Conservation (phyloP, 805 yeast genomes). For the Metschnikowia dekortorum region DNA sequence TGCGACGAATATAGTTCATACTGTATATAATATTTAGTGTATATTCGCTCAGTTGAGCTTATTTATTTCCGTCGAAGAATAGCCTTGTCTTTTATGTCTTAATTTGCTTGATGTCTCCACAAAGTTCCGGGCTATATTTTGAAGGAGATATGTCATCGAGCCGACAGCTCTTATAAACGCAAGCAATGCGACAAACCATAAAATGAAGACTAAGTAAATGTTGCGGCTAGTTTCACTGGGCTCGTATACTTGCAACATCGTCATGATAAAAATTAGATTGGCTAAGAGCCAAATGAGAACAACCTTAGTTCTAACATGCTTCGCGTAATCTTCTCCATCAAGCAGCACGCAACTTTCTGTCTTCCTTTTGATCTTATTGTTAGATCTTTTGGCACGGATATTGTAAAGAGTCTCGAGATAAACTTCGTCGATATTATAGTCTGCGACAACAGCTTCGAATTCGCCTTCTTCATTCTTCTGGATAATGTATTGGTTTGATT, state of each 20-base stretch:
- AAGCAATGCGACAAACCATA: conserved; percentile 89
- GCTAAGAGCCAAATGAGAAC: conserved; percentile 92
- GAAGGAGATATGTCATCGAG: conserved; percentile 62
- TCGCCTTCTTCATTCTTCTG: conserved; percentile 77
- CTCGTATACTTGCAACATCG: conserved; percentile 76
- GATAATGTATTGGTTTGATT: conserved; percentile 76
- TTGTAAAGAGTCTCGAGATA: conserved; percentile 72
- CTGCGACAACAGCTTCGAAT: conserved; percentile 73
- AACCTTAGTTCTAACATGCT: conserved; percentile 91
- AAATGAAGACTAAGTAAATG: conserved; percentile 73
- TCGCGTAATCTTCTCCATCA: conserved; percentile 78
- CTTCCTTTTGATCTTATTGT: conserved; percentile 37
- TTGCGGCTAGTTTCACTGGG: conserved; percentile 58
- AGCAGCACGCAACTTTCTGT: conserved; percentile 22
- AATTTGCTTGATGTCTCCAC: conserved; percentile 40
- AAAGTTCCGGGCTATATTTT: conserved; percentile 30
- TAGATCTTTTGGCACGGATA: conserved; percentile 66
- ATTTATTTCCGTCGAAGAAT: conserved; percentile 30
- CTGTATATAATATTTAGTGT: background rate
- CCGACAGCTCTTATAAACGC: conserved; percentile 82
- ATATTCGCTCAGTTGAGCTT: conserved; percentile 23
- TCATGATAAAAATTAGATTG: conserved; percentile 77
- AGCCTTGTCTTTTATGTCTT: conserved; percentile 38
- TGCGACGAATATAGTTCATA: background rate
- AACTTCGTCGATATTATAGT: conserved; percentile 78